Conservation (phyloP, 805 yeast species). For the Kuraishia borneana region DNA sequence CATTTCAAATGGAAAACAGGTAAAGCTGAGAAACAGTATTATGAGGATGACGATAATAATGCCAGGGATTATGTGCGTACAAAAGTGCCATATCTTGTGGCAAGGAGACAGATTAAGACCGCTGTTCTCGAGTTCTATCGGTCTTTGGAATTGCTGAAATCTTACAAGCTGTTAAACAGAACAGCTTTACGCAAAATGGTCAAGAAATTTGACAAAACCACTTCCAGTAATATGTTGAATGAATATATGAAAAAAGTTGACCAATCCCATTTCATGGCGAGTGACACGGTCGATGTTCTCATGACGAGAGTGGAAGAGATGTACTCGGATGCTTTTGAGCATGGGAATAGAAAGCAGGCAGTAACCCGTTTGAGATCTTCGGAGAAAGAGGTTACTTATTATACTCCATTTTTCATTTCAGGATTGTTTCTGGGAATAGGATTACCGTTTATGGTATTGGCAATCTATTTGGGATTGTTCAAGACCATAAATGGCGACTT, state of each 20-base stretch:
- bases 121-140: conserved; percentile 69
- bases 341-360: conserved; percentile 60
- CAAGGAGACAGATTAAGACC: conserved; percentile 54
- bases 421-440: conserved; percentile 67
- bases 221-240: conserved; percentile 29
- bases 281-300: conserved; percentile 58
- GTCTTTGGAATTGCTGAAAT: conserved; percentile 55
- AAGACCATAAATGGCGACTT: conserved; percentile 24
- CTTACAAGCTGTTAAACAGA: conserved; percentile 66
- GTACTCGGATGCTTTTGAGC: conserved; percentile 55
- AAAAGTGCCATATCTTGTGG: conserved; percentile 46
- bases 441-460: conserved; percentile 54
- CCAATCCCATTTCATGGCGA: conserved; percentile 43
- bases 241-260: conserved; percentile 50
- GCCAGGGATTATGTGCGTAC: conserved; percentile 38
- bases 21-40: conserved; percentile 21
- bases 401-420: conserved; percentile 38
- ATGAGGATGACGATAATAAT: conserved; percentile 20
- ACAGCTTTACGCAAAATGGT: conserved; percentile 85
- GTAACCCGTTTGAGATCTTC: conserved; percentile 55
- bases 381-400: conserved; percentile 26
- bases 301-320: conserved; percentile 54
- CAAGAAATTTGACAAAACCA: conserved; percentile 81
- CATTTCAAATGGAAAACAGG: conserved; percentile 21
- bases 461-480: conserved; percentile 32